Evolutionary conservation across 495 filamentous ascomycete species (phyloP).

Genomic region (Podospora pseudoanserina): DNA sequence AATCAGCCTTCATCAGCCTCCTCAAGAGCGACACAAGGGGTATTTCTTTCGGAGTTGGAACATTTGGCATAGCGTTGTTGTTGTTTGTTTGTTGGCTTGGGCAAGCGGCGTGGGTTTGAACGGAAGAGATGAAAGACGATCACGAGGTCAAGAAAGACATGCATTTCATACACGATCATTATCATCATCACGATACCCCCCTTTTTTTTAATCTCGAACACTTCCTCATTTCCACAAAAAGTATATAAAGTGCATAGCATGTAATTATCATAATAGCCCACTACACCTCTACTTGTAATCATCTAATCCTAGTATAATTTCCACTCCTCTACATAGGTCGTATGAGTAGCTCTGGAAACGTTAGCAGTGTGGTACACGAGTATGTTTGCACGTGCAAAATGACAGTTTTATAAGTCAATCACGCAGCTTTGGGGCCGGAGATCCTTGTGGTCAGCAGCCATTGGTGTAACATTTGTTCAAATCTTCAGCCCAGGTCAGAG

Average conservation of each 20-base stretch:
- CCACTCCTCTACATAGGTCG: not conserved
- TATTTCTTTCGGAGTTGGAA: not conserved
- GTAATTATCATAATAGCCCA: not conserved
- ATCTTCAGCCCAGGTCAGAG: not conserved
- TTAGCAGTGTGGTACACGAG: not conserved
- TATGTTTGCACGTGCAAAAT: not conserved
- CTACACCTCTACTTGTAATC: not conserved
- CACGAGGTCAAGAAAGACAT: not conserved
- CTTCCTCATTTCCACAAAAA: not conserved
- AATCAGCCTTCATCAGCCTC: not conserved
- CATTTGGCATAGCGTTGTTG: constrained; percentile 1
- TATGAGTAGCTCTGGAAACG: not conserved
- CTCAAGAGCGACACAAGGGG: not conserved
- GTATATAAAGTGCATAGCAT: not conserved
- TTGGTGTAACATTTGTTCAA: not conserved
- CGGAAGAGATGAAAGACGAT: not conserved
- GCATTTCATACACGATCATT: not conserved
- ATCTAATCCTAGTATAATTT: not conserved
- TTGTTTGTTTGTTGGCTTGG: not conserved
- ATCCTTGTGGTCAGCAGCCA: not conserved
- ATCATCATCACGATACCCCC: not conserved
- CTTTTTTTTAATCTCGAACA: not conserved
- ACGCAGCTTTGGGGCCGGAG: not conserved
- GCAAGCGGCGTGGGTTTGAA: not conserved
- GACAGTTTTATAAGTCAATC: not conserved